These are phyloP conservation scores for Chaetomium strumarium DNA, from an alignment of 2,329 filamentous ascomycete species.

Conservation along the genomic window DNA sequence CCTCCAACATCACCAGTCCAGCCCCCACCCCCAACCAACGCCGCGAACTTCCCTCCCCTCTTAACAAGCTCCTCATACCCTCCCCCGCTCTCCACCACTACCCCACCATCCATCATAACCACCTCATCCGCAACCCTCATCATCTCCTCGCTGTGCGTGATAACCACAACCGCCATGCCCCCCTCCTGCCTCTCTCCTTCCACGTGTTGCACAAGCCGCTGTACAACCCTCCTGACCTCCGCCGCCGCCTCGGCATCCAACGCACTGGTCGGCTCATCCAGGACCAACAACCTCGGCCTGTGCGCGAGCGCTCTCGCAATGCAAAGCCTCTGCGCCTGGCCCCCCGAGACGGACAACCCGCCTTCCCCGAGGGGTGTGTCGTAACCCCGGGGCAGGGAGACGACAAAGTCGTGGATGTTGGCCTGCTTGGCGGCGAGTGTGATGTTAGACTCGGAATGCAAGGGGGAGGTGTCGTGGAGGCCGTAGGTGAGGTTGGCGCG, in stretches of 20 bases:
- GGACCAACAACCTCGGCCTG: constrained; percentile 63
- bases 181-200: constrained; percentile 1
- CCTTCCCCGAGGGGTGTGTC: constrained; percentile 71
- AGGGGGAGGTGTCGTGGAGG: constrained; percentile 48
- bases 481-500: constrained; percentile 81
- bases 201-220: constrained; percentile 38
- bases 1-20: constrained; percentile 14
- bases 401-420: constrained; percentile 71
- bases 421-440: constrained; percentile 49
- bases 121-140: constrained; percentile 74
- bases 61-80: constrained; percentile 54
- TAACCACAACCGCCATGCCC: constrained; percentile 65
- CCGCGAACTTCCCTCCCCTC: constrained; percentile 41
- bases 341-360: constrained; percentile 67
- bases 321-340: constrained; percentile 74
- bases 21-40: constrained; percentile 37
- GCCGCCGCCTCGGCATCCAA: constrained; percentile 66
- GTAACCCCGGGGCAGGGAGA: constrained; percentile 64
- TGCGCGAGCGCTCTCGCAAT: constrained; percentile 75
- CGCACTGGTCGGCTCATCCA: constrained; percentile 83
- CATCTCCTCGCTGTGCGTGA: constrained; percentile 81
- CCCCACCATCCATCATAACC: constrained; percentile 62
- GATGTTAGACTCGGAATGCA: constrained; percentile 42
- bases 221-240: constrained; percentile 58
- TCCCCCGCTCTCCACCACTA: constrained; percentile 64